Evolutionary conservation across 2,329 filamentous ascomycete genomes (phyloP).

Genomic region (Fusarium odoratissimum): DNA sequence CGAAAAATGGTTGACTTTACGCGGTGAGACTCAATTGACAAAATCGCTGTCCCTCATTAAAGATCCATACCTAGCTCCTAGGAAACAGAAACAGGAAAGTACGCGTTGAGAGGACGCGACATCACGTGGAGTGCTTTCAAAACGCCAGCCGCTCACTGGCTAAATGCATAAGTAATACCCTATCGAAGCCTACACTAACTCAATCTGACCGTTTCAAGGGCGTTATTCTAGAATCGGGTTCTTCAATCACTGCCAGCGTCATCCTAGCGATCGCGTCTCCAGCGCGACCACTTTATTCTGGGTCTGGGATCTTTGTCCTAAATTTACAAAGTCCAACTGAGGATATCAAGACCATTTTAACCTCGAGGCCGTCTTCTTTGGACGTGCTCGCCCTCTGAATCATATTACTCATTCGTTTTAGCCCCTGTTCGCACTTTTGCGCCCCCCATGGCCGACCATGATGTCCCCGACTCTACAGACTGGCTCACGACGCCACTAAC

Average conservation of each 20-base stretch:
- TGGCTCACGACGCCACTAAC: slow-evolving; percentile 80
- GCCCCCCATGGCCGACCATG: slow-evolving; percentile 48
- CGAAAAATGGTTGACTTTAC: background rate
- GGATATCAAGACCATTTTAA: background rate
- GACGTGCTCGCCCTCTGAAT: background rate
- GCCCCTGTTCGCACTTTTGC: background rate
- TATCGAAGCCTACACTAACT: background rate
- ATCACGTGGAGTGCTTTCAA: slow-evolving; percentile 47
- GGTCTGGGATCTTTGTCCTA: slow-evolving; percentile 3
- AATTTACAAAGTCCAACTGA: background rate
- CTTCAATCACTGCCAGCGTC: slow-evolving; percentile 10
- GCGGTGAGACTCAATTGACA: background rate
- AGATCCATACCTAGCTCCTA: slow-evolving; percentile 2
- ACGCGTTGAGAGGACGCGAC: slow-evolving; percentile 46
- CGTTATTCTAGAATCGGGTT: slow-evolving; percentile 10
- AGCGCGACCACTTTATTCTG: slow-evolving; percentile 37
- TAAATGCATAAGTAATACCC: background rate
- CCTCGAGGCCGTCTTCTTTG: background rate
- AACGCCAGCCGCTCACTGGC: background rate
- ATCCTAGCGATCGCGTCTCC: slow-evolving; percentile 38
- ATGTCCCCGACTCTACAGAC: slow-evolving; percentile 82
- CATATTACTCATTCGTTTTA: background rate
- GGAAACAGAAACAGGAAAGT: slow-evolving; percentile 1
- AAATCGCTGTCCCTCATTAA: slow-evolving; percentile 16
- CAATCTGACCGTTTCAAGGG: background rate